Percentiles rank a stretch among this genome's conserved stretches.
Evolutionary conservation across 208 protist species (phyloP).

Genomic region (Leishmania major): DNA sequence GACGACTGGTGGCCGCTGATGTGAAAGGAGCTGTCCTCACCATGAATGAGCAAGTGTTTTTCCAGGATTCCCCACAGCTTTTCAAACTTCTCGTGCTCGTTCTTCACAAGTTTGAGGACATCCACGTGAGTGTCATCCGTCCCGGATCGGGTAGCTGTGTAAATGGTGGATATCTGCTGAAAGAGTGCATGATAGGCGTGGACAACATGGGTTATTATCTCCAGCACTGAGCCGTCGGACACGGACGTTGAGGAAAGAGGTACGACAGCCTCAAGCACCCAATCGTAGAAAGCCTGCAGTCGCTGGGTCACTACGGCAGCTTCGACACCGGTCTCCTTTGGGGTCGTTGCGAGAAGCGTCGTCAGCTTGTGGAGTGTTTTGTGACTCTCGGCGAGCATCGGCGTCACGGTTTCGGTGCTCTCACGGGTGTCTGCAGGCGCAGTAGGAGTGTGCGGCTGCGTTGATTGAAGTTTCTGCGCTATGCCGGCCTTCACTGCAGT

Average conservation of each 20-base stretch:
- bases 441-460: too few relatives aligned
- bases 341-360: neutral
- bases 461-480: neutral
- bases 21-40: neutral
- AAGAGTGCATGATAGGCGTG: constrained; percentile 13
- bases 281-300: constrained; percentile 25
- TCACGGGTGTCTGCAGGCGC: neutral
- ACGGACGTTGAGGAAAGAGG: constrained; percentile 8
- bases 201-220: constrained; percentile 17
- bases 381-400: neutral
- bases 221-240: neutral
- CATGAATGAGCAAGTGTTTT: neutral
- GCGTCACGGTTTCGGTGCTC: neutral
- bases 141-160: neutral
- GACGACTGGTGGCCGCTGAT: neutral
- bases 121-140: neutral
- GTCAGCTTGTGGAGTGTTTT: constrained; percentile 1
- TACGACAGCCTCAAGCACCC: constrained; percentile 4
- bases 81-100: neutral
- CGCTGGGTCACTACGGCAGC: neutral
- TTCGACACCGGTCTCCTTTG: constrained; percentile 5
- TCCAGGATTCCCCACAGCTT: constrained; percentile 12
- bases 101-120: neutral
- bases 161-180: neutral
- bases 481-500: neutral